These are phyloP conservation scores for Eutrema salsugineum DNA, from an alignment of 441 rosid genomes.

Conservation along the genomic window DNA sequence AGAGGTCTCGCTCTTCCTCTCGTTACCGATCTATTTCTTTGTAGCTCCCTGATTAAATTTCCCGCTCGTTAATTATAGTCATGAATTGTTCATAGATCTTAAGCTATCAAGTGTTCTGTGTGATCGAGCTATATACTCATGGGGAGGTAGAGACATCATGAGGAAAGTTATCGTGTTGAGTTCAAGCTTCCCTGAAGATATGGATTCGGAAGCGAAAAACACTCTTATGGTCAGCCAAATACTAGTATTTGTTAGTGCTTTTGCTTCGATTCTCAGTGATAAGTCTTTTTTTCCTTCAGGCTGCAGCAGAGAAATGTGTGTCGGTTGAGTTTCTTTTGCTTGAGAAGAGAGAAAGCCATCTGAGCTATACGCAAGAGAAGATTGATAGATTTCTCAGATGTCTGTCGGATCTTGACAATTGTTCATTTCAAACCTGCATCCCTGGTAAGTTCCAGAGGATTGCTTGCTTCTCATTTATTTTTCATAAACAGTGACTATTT, in stretches of 20 bases:
- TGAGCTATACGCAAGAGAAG: conserved; percentile 48
- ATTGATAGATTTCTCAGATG: conserved; percentile 45
- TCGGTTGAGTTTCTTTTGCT: conserved; percentile 70
- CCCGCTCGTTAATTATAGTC: neutral
- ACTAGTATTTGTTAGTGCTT: neutral
- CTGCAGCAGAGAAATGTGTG: conserved; percentile 80
- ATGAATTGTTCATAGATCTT: conserved; percentile 36
- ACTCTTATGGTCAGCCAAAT: conserved; percentile 56
- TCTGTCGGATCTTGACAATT: conserved; percentile 84
- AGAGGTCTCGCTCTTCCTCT: conserved; percentile 36
- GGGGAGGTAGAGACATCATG: conserved; percentile 76
- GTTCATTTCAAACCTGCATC: conserved; percentile 59
- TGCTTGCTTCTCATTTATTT: neutral
- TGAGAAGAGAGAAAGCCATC: conserved; percentile 51
- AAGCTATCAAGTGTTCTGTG: conserved; percentile 60
- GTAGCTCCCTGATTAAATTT: conserved; percentile 2
- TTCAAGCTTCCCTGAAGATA: conserved; percentile 49
- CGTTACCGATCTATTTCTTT: neutral
- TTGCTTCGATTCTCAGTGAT: neutral
- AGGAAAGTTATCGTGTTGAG: conserved; percentile 68
- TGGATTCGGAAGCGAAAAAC: conserved; percentile 40
- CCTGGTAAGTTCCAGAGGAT: conserved; percentile 49
- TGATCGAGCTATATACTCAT: conserved; percentile 62
- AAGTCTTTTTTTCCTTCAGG: conserved; percentile 39
- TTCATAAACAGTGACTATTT: neutral